Evolutionary conservation across 208 protist species (phyloP).

Genomic region (Wallacemonas sp.): DNA sequence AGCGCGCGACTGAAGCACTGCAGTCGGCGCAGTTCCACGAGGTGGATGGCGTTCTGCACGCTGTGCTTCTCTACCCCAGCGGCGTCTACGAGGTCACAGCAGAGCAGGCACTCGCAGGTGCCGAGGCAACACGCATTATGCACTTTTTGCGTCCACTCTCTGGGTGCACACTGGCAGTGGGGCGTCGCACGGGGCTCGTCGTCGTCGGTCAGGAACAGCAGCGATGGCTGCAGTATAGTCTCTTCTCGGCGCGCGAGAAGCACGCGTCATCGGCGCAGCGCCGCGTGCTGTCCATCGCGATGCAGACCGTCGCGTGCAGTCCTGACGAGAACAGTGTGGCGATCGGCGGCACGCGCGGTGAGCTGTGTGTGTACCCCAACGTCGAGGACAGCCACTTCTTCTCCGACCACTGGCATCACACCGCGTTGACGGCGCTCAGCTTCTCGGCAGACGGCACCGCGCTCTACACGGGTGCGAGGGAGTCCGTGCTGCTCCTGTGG

Average conservation of each 20-base stretch:
- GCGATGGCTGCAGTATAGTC: conserved; percentile 50
- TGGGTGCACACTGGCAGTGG: conserved; percentile 46
- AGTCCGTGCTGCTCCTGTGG: conserved; percentile 77
- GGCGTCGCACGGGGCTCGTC: conserved; percentile 60
- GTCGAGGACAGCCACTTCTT: conserved; percentile 67
- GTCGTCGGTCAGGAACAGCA: conserved; percentile 46
- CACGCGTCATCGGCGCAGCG: conserved; percentile 7
- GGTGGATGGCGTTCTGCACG: conserved; percentile 47
- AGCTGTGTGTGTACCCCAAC: conserved; percentile 70
- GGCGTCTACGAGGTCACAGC: conserved; percentile 59
- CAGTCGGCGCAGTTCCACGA: conserved; percentile 42
- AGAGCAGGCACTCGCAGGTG: neutral
- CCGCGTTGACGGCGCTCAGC: conserved; percentile 61
- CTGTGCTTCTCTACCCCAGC: conserved; percentile 53
- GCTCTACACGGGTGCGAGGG: conserved; percentile 71
- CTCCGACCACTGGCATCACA: conserved; percentile 91
- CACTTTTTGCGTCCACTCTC: conserved; percentile 26
- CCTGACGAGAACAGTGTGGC: conserved; percentile 46
- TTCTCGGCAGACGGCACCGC: conserved; percentile 77
- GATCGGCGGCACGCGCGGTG: conserved; percentile 70
- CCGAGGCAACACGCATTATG: conserved; percentile 33
- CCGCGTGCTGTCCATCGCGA: conserved; percentile 32
- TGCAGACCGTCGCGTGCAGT: conserved; percentile 69
- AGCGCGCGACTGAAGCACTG: neutral
- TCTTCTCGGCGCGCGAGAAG: conserved; percentile 18